Base-by-base conservation (phyloP, 495 filamentous ascomycete genomes). In the Coniosporium apollinis region DNA sequence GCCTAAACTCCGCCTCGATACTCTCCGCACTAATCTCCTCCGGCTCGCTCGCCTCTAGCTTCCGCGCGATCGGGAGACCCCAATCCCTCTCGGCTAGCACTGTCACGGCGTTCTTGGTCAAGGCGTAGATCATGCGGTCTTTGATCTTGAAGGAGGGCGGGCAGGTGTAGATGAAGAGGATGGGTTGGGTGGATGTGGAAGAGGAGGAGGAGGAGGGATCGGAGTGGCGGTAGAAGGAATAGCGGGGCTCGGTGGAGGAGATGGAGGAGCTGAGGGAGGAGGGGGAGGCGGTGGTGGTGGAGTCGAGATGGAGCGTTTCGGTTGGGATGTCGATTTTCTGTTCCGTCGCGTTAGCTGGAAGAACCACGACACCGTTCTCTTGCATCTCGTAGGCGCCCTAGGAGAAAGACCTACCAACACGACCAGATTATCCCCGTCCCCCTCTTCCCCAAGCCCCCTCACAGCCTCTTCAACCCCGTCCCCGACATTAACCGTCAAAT, bases 151-250 rank as follows among this genome's bases (percentile, higher is more conserved):
- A 72, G 3, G 59, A 70, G 2, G 68, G 64, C 3, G 89, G 89
- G 49, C 87, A 94, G 5, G 85, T 94, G 57, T 94, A 96, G 49
- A 96, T 76, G 62, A 96, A 97, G 19, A 94, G 65, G 21, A 96
- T 66, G 4, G 74, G 67, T 4, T 9, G 11, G 15, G 8, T 13
- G 11, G 11, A 13, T 2, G 17, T 8, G 9, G 30, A 9, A 13
- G 11, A n/a, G 9, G 11, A 32, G 9, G 17, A n/a, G 1, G 11
- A 16, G 24, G 24, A 26, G 1, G 72, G 67, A 33, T 67, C 67
- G 36, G 69, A 60, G 50, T 79, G 82, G 32, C 75, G 71, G 64
- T 83, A 97, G 60, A 94, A 94, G 4, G 81, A 82, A 57, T 92
- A 96, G 25, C 84, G 69, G 7, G 89, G 87, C 41, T 86, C 79